A percentile compares a stretch with the other conserved stretches of the same genome.
phyloP scores from a whole-genome alignment of 768 basidiomycete species.

The Phanerodontia chrysosporium region DNA sequence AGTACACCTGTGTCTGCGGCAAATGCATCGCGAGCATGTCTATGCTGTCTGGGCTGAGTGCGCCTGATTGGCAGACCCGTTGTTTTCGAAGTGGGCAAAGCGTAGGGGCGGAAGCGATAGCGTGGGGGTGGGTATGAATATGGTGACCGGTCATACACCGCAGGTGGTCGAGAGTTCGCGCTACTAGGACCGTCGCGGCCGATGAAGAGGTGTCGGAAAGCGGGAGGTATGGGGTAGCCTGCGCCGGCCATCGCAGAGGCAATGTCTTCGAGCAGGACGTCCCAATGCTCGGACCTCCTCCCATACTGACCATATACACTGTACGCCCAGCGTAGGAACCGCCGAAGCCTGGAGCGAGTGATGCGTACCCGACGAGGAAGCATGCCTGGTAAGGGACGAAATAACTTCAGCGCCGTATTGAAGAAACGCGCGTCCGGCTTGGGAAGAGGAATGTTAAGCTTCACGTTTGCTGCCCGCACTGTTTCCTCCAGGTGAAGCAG shows the following conservation, averaged over 20 bases:
- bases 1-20: neutral
- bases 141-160: neutral
- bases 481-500: conserved; percentile 19
- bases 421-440: conserved; percentile 63
- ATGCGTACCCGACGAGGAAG: conserved; percentile 3
- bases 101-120: conserved; percentile 14
- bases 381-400: conserved; percentile 15
- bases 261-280: conserved; percentile 33
- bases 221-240: conserved; percentile 38
- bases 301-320: conserved; percentile 27
- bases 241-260: conserved; percentile 34
- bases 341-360: conserved; percentile 19
- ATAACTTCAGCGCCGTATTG: conserved; percentile 52
- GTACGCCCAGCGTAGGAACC: conserved; percentile 26
- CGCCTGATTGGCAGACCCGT: conserved; percentile 32
- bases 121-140: neutral
- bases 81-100: conserved; percentile 26
- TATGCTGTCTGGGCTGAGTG: neutral
- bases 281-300: conserved; percentile 23
- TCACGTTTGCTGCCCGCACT: conserved; percentile 19
- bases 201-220: conserved; percentile 36
- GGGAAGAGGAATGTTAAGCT: conserved; percentile 25
- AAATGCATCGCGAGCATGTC: conserved; percentile 18
- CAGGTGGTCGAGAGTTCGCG: neutral
- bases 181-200: conserved; percentile 22